Percentiles rank a stretch among this genome's conserved stretches.
Conservation (phyloP, 805 yeast genomes). For the Metschnikowia henanensis region DNA sequence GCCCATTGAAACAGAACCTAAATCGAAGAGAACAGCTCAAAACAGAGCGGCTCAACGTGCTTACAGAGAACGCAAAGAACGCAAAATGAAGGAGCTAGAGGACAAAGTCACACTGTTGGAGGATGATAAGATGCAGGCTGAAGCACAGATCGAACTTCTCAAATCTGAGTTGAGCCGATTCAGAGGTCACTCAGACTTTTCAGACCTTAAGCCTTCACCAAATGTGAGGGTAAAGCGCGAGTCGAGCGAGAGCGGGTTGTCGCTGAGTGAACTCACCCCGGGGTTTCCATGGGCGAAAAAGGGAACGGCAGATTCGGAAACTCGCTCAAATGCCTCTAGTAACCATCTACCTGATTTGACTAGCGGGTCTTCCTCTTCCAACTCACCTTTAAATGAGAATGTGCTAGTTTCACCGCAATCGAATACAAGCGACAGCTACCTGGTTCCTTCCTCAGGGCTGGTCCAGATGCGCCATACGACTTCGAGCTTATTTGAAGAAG, state of each 20-base stretch:
- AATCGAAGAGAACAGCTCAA: slow-evolving; percentile 90
- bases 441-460: slow-evolving; percentile 9
- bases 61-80: slow-evolving; percentile 90
- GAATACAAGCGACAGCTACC: slow-evolving; percentile 18
- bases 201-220: slow-evolving; percentile 22
- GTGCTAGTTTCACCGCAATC: slow-evolving; percentile 35
- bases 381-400: slow-evolving; percentile 41
- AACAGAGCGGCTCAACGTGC: slow-evolving; percentile 99
- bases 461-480: slow-evolving; percentile 19
- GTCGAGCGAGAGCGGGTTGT: neutral
- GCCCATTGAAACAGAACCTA: slow-evolving; percentile 76
- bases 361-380: slow-evolving; percentile 34
- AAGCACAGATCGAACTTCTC: slow-evolving; percentile 71
- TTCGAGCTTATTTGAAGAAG: slow-evolving; percentile 54
- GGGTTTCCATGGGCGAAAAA: slow-evolving; percentile 53
- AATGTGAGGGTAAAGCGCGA: slow-evolving; percentile 2
- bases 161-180: slow-evolving; percentile 68
- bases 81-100: slow-evolving; percentile 81
- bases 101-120: slow-evolving; percentile 73
- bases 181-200: slow-evolving; percentile 39
- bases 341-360: slow-evolving; percentile 35
- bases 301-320: slow-evolving; percentile 13
- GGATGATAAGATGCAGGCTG: slow-evolving; percentile 63
- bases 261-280: slow-evolving; percentile 27
- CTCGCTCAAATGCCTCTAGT: slow-evolving; percentile 9